Conservation (phyloP, 805 yeast species). For the Cyberlindnera lachancei region DNA sequence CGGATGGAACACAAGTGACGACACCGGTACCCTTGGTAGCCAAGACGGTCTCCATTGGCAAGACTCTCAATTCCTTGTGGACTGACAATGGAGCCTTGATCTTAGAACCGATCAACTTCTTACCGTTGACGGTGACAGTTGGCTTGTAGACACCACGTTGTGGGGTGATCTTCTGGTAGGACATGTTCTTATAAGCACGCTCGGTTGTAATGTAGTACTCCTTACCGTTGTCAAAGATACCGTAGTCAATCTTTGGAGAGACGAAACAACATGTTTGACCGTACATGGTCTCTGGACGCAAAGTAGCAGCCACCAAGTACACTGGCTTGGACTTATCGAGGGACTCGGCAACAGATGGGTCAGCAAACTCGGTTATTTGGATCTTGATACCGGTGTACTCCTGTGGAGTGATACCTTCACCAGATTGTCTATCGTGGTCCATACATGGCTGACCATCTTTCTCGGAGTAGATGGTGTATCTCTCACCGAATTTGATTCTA, state of each 20-base stretch:
- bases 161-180: slow-evolving; percentile 91
- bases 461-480: slow-evolving; percentile 93
- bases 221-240: slow-evolving; percentile 78
- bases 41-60: slow-evolving; percentile 96
- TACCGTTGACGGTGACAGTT: slow-evolving; percentile 55
- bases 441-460: slow-evolving; percentile 98
- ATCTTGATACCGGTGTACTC: slow-evolving; percentile 93
- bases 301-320: slow-evolving; percentile 87
- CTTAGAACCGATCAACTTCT: slow-evolving; percentile 71
- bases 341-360: slow-evolving; percentile 7
- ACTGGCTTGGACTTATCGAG: slow-evolving; percentile 41
- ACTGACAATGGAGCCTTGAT: slow-evolving; percentile 78
- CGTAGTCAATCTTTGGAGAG: slow-evolving; percentile 87
- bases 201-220: slow-evolving; percentile 78
- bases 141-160: slow-evolving; percentile 70
- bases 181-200: slow-evolving; percentile 96
- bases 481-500: slow-evolving; percentile 94
- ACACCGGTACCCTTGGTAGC: slow-evolving; percentile 98
- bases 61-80: slow-evolving; percentile 61
- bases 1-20: slow-evolving; percentile 97
- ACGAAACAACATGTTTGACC: slow-evolving; percentile 98
- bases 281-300: slow-evolving; percentile 98
- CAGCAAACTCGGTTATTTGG: slow-evolving; percentile 48
- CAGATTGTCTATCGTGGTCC: slow-evolving; percentile 96
- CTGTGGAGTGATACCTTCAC: slow-evolving; percentile 95